phyloP scores from a whole-genome alignment of 2,329 filamentous ascomycete species.

The Phaeomoniella chlamydospora region DNA sequence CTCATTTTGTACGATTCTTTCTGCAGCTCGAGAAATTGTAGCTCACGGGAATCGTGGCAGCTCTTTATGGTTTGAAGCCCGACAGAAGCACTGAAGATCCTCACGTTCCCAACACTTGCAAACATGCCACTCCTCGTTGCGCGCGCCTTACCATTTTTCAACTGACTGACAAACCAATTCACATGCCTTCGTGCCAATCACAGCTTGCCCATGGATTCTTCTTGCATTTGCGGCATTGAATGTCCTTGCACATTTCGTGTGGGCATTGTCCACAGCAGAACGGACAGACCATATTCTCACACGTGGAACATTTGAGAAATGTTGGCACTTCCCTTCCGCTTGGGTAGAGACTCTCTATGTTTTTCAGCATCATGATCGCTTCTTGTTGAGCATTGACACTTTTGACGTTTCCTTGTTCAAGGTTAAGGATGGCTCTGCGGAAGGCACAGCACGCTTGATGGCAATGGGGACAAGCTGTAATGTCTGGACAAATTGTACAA shows the following conservation, averaged over 20 bases:
- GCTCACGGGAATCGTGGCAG: too few relatives aligned
- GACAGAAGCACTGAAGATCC: too few relatives aligned
- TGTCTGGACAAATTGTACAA: slow-evolving; percentile 14
- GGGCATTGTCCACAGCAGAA: slow-evolving; percentile 20
- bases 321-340: slow-evolving; percentile 16
- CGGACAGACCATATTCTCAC: slow-evolving; percentile 18
- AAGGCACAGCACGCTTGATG: slow-evolving; percentile 18
- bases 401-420: slow-evolving; percentile 7
- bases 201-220: slow-evolving; percentile 16
- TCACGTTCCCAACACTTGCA: too few relatives aligned
- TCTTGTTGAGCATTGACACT: slow-evolving; percentile 3
- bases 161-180: too few relatives aligned
- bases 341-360: slow-evolving; percentile 12
- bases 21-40: too few relatives aligned
- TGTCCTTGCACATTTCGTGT: slow-evolving; percentile 15
- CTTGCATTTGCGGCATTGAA: slow-evolving; percentile 21
- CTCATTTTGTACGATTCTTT: too few relatives aligned
- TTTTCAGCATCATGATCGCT: slow-evolving; percentile 9
- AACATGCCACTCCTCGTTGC: too few relatives aligned
- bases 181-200: slow-evolving; percentile 16
- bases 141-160: too few relatives aligned
- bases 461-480: slow-evolving; percentile 14
- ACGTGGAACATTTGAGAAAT: slow-evolving; percentile 19
- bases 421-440: slow-evolving; percentile 8
- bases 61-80: too few relatives aligned